Percentiles rank a stretch among this genome's conserved stretches.
These are phyloP conservation scores for Articulospora tetracladia DNA, from an alignment of 495 filamentous ascomycete species.

Conservation along the genomic window DNA sequence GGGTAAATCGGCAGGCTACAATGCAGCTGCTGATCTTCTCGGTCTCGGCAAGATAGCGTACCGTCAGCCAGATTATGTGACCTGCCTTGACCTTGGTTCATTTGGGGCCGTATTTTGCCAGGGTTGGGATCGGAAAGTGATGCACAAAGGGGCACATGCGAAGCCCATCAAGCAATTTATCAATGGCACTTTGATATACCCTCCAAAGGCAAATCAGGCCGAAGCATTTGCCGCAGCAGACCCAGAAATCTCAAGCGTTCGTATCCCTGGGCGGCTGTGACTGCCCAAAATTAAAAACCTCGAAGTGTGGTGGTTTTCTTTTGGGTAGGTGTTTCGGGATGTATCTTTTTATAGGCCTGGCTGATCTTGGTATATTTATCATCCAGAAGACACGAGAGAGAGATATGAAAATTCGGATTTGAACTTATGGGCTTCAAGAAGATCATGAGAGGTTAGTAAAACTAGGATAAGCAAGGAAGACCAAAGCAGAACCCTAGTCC, in stretches of 20 bases:
- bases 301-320: too few species aligned
- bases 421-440: too few species aligned
- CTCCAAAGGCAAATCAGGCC: background rate
- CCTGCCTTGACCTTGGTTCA: background rate
- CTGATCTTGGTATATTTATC: too few species aligned
- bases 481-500: too few species aligned
- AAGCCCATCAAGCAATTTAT: slow-evolving; percentile 3
- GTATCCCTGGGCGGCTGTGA: too few species aligned
- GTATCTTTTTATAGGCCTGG: too few species aligned
- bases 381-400: too few species aligned
- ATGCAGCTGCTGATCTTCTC: background rate
- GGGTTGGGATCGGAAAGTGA: background rate
- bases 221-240: slow-evolving; percentile 1
- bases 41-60: background rate
- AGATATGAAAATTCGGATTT: too few species aligned
- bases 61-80: background rate
- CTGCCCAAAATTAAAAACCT: too few species aligned
- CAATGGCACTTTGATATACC: slow-evolving; percentile 4
- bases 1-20: background rate
- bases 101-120: background rate
- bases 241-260: background rate
- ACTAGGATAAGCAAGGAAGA: too few species aligned
- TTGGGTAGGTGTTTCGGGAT: too few species aligned
- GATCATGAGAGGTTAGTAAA: too few species aligned
- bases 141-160: background rate